Evolutionary conservation across 2,329 filamentous ascomycete species (phyloP).

Genomic region (Stachybotrys echinatus): DNA sequence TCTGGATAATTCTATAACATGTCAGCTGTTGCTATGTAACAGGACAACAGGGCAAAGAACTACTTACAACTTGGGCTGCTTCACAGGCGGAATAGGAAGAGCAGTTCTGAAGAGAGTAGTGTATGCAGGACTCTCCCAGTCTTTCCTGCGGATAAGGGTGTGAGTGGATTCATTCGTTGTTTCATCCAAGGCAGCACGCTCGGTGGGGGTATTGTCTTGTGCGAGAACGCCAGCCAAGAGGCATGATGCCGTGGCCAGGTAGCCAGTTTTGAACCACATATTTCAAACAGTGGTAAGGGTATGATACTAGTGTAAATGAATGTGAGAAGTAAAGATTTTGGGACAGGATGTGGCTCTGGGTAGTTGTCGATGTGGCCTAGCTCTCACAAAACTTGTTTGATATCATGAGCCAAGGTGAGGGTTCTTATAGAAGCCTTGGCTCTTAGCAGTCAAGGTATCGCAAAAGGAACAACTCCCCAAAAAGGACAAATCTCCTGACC

Average conservation of each 20-base stretch:
- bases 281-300: background rate
- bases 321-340: no score
- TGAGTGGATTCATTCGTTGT: background rate
- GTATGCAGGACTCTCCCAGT: background rate
- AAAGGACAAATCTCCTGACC: background rate
- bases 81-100: constrained; percentile 1
- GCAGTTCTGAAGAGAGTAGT: background rate
- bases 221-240: background rate
- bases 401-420: background rate
- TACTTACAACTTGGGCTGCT: background rate
- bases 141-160: background rate
- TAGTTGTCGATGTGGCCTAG: no score
- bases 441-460: background rate
- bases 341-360: no score
- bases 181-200: background rate
- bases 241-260: background rate
- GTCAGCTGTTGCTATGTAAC: background rate
- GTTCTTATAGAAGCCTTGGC: background rate
- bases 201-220: background rate
- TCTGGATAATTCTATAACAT: constrained; percentile 22
- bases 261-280: background rate
- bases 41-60: background rate
- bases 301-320: no score
- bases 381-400: no score
- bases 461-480: background rate